Percentiles rank a stretch among this genome's conserved stretches.
These are phyloP conservation scores for Anisodus acutangulus DNA, from an alignment of 257 asterid species.

Conservation along the genomic window DNA sequence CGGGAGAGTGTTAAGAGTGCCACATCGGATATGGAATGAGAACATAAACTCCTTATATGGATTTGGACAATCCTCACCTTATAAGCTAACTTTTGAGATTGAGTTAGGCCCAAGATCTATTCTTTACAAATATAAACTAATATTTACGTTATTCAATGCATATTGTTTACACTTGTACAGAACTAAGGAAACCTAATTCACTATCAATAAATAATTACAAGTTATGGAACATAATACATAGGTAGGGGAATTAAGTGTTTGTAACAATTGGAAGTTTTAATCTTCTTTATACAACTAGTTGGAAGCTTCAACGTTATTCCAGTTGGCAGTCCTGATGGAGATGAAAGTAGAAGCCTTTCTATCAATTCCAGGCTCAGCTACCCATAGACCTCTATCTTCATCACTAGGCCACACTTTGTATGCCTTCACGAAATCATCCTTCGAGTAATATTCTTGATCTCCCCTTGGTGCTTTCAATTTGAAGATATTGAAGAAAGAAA, in stretches of 20 bases:
- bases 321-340: constrained; percentile 44
- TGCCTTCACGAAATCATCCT: constrained; percentile 46
- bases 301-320: constrained; percentile 39
- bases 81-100: too few species aligned
- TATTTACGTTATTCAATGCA: too few species aligned
- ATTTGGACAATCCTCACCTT: too few species aligned
- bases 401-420: constrained; percentile 59
- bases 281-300: constrained; percentile 1
- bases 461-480: constrained; percentile 37
- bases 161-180: constrained; percentile 29
- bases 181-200: background rate
- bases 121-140: too few species aligned
- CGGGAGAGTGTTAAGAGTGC: too few species aligned
- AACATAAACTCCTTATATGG: too few species aligned
- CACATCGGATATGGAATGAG: too few species aligned
- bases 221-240: background rate
- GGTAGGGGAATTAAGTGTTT: too few species aligned
- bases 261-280: background rate
- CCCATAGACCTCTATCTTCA: constrained; percentile 64
- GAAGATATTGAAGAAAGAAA: constrained; percentile 34
- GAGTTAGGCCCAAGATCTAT: too few species aligned
- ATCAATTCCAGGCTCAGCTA: constrained; percentile 67
- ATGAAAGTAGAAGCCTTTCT: constrained; percentile 58
- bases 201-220: constrained; percentile 5
- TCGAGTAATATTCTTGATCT: constrained; percentile 31